Evolutionary conservation across 2,329 filamentous ascomycete genomes (phyloP), one percentile per base, ranked within the genome.

Genomic region (Neoscytalidium dimidiatum): DNA sequence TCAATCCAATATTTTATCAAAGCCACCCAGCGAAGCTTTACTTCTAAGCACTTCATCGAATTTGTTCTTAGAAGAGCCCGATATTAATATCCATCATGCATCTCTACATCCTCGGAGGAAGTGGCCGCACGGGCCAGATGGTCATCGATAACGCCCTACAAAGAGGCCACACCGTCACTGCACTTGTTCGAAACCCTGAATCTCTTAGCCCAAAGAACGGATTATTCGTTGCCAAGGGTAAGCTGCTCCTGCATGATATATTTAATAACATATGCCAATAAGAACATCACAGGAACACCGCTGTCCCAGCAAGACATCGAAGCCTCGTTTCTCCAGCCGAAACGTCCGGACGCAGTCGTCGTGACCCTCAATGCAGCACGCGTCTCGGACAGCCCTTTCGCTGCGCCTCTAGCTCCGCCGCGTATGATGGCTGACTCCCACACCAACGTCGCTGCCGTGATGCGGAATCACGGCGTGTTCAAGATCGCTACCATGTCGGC

Each of bases 401-500:
- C 83, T 1, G 74, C 78, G 3, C 74, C 79, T 1, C 76, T 81
- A 17, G 75, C 78, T 0, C 80, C 82, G 0, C 75, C 76, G 0
- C 75, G 79, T 3, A 73, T 86, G n/a, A 82, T 86, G 76, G 78
- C 79, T 1, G 77, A 81, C 64, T 75, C 78, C 17, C 75, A 79
- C 17, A 71, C 70, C 23, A 78, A 80, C 49, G 68, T 79, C 3
- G 67, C 80, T 13, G 66, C 72, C 0, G 73, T 71, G 3, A 81
- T 82, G 77, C 73, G 77, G 58, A 71, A 74, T 19, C 73, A 74
- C 53, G 71, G 71, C 0, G 73, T 77, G 57, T 67, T 52, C 7
- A 84, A 83, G 60, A 68, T 85, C 2, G 77, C 86, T 28, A 75
- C 84, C 53, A 79, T 86, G 72, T 83, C 81, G 13, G 80, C 82